Conservation (phyloP, 2,329 filamentous ascomycete genomes). For the Huntiella decipiens region DNA sequence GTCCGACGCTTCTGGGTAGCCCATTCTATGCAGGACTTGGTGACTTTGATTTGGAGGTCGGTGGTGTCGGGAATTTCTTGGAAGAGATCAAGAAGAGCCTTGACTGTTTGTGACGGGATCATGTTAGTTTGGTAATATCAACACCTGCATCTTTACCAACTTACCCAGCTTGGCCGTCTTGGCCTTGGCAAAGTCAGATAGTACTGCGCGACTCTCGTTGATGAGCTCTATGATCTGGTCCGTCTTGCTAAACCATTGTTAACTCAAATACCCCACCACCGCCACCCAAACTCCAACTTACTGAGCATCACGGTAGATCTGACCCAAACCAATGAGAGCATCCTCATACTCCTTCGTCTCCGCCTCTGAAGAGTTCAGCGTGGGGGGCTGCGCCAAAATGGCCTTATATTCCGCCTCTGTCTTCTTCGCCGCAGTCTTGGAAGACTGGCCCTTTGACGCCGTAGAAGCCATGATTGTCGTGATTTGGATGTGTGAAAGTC, state of each 20-base stretch:
- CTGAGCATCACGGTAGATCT: constrained; percentile 82
- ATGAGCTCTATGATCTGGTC: constrained; percentile 79
- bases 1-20: constrained; percentile 83
- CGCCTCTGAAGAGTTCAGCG: constrained; percentile 54
- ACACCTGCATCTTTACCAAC: constrained; percentile 15
- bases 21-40: constrained; percentile 99
- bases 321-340: constrained; percentile 71
- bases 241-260: constrained; percentile 37
- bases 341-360: constrained; percentile 82
- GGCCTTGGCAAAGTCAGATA: constrained; percentile 94
- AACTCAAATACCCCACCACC: not conserved
- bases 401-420: constrained; percentile 80
- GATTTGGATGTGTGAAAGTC: not conserved
- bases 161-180: constrained; percentile 95
- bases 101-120: constrained; percentile 40
- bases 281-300: constrained; percentile 17
- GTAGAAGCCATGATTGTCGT: constrained; percentile 57
- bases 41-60: constrained; percentile 86
- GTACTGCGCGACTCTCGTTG: constrained; percentile 70
- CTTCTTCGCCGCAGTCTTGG: constrained; percentile 25
- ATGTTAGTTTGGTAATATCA: not conserved
- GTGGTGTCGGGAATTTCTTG: constrained; percentile 81
- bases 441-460: constrained; percentile 26
- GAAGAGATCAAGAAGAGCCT: constrained; percentile 91
- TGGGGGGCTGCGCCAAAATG: constrained; percentile 68